Evolutionary conservation across 2,329 filamentous ascomycete species (phyloP), one percentile per base, ranked within the genome.

Genomic region (Tolypocladium amazonense): DNA sequence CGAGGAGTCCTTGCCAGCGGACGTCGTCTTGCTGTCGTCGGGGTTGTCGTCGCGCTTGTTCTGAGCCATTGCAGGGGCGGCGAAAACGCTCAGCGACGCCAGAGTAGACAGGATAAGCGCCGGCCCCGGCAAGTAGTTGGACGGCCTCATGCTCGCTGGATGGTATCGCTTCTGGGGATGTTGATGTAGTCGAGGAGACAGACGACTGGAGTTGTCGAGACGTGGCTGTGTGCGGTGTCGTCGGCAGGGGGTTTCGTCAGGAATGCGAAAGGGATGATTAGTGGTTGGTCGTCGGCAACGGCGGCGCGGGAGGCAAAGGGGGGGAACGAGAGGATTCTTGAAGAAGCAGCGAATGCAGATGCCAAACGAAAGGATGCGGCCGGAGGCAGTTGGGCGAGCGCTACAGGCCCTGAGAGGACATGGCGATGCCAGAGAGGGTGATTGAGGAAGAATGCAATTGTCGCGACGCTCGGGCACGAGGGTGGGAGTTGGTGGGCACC

Each of bases 1-100:
- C 15, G 58, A 33, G 39, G 38, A n/a, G 1, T 30, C 4, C 23
- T 35, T 41, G n/a, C 62, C 38, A 30, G 56, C 18, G 45, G 53
- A 41, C 33, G 53, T 59, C 41, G 62, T 41, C 53, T 62, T 62
- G 23, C 8, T 58, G 45, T 41, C 54, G 4, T 60, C 18, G 35
- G 59, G 9, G 4, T 66, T 61, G 39, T 65, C 58, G 57, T 60
- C 53, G 57, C 59, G 38, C 35, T 37, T 37, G 8, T 37, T 14
- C 11, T 37, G 72, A n/a, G 74, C 75, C 59, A 70, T 63, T n/a
- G 60, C 69, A 15, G 73, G 62, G 23, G 65, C 61, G 54, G 70
- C 65, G 43, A 73, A 67, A 12, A 75, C 56, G 20, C 70, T 65
- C 43, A 70, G 47, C 8, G 69, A 65, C 25, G 64, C 61, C 23